A percentile compares a stretch with the other conserved stretches of the same genome.
Evolutionary conservation across 2,329 filamentous ascomycete species (phyloP).

Genomic region (Eurotiales sp.): DNA sequence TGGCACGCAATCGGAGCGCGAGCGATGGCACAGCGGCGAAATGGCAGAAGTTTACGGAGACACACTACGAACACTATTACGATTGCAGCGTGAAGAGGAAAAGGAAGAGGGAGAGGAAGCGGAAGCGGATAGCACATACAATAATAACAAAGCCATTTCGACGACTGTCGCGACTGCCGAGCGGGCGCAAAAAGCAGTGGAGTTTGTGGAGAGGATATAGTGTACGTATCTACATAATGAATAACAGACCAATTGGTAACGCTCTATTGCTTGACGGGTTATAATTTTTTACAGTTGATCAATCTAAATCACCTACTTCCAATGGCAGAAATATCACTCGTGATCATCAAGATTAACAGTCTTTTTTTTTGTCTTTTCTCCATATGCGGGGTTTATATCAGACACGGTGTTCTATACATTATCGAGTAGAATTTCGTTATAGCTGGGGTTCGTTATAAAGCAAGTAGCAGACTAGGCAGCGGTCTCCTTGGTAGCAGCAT

Average conservation of each 20-base stretch:
- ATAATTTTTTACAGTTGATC: no score
- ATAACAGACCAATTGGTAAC: no score
- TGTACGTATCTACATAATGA: background rate
- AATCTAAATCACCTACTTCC: no score
- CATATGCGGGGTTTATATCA: no score
- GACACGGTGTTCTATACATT: no score
- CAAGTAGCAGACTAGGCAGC: slow-evolving; percentile 1
- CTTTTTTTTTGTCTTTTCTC: no score
- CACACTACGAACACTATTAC: slow-evolving; percentile 35
- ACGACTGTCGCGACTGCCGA: slow-evolving; percentile 46
- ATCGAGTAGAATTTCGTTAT: no score
- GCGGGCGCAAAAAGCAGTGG: slow-evolving; percentile 41
- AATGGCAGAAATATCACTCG: no score
- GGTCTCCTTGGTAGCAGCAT: background rate
- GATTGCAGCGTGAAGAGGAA: slow-evolving; percentile 35
- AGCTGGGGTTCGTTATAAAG: no score
- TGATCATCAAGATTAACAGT: no score
- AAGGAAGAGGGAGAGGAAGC: slow-evolving; percentile 17
- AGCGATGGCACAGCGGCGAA: slow-evolving; percentile 40
- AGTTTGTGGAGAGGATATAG: slow-evolving; percentile 47
- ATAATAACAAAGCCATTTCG: slow-evolving; percentile 34
- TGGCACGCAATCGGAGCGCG: slow-evolving; percentile 30
- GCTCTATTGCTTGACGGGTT: no score
- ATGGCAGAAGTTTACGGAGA: slow-evolving; percentile 41
- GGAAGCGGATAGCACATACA: no score